Conservation (phyloP, 1,284 basidiomycete species). For the Ceratorhiza oryzae-sativae region DNA sequence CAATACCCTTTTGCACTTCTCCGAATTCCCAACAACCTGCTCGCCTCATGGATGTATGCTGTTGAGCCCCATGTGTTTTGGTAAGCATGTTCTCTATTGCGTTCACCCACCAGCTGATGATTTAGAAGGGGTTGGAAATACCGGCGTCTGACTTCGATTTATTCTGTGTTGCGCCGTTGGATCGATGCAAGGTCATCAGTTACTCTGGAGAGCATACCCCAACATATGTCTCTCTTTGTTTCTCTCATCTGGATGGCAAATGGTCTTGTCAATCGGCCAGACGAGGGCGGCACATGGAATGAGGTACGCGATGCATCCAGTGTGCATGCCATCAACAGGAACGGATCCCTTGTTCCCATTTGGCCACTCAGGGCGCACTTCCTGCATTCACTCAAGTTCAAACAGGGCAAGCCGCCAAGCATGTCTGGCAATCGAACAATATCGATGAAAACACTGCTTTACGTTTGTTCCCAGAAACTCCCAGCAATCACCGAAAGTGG, state of each 20-base stretch:
- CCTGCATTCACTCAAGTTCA: background rate
- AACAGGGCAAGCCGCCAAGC: background rate
- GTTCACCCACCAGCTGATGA: background rate
- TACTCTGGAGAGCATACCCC: background rate
- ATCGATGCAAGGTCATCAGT: background rate
- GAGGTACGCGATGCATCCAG: slow-evolving; percentile 8
- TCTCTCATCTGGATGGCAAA: slow-evolving; percentile 17
- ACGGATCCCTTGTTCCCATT: background rate
- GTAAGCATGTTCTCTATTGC: background rate
- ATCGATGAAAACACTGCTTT: background rate
- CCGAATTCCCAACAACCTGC: background rate
- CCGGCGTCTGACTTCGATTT: background rate
- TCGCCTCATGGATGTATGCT: background rate
- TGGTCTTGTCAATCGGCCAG: slow-evolving; percentile 2
- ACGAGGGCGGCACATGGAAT: background rate
- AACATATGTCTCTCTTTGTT: background rate
- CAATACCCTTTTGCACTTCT: background rate
- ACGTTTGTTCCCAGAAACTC: too few species aligned
- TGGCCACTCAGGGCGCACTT: slow-evolving; percentile 9
- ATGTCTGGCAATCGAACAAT: background rate
- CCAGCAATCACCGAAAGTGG: too few species aligned
- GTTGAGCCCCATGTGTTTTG: background rate
- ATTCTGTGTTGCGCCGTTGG: background rate
- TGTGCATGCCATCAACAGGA: background rate
- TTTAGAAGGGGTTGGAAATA: slow-evolving; percentile 3